Percentiles rank a stretch among this genome's conserved stretches.
phyloP scores from a whole-genome alignment of 2,329 filamentous ascomycete species.

The Colletotrichum sp. region DNA sequence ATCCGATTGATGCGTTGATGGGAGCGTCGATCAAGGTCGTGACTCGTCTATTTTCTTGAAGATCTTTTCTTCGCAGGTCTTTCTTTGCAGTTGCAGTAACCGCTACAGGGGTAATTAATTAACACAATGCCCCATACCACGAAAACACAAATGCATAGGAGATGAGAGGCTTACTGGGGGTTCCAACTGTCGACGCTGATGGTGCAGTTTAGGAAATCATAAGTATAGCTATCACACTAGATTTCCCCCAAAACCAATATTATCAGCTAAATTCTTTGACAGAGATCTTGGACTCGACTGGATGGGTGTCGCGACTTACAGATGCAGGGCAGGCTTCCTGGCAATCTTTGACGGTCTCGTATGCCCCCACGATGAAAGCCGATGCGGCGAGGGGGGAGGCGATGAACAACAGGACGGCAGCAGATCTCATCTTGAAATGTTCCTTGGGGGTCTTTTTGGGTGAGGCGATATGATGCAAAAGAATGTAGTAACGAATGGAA shows the following conservation, averaged over 20 bases:
- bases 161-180: no score
- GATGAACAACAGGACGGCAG: neutral
- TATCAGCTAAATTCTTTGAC: no score
- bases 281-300: no score
- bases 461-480: no score
- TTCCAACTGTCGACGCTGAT: no score
- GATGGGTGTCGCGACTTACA: neutral
- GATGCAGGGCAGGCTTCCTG: neutral
- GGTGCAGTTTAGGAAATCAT: no score
- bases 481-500: neutral
- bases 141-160: no score
- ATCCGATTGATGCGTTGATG: neutral
- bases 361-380: neutral
- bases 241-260: no score
- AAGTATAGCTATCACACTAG: no score
- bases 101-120: neutral
- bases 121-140: no score
- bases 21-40: neutral
- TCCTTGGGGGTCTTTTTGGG: no score
- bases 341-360: fast-evolving
- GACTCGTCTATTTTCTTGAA: neutral
- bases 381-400: neutral
- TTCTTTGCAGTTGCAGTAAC: neutral
- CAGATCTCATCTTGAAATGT: neutral
- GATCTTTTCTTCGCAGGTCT: neutral